Percentiles rank a stretch among this genome's conserved stretches.
phyloP scores from a whole-genome alignment of 352 stramenopile genomes.

The Globisporangium nunn region DNA sequence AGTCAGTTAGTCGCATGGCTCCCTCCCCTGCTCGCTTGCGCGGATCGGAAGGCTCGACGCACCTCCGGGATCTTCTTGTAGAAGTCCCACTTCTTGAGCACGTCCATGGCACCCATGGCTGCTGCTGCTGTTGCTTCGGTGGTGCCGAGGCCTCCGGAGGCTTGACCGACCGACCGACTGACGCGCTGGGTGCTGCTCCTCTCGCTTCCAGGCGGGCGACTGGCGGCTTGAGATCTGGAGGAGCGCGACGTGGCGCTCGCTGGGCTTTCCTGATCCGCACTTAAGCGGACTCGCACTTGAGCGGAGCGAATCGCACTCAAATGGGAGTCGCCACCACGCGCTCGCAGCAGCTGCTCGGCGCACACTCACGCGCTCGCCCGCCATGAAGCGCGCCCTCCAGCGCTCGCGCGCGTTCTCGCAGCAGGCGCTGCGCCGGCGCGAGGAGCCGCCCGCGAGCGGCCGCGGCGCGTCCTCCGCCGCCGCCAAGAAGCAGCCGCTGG shows the following conservation, averaged over 20 bases:
- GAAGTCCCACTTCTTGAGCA: slow-evolving; percentile 89
- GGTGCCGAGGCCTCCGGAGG: too few species aligned
- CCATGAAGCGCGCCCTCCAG: slow-evolving; percentile 29
- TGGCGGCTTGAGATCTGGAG: slow-evolving; percentile 1
- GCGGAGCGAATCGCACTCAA: background rate
- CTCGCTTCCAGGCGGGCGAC: too few species aligned
- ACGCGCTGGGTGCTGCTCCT: too few species aligned
- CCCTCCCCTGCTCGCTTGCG: background rate
- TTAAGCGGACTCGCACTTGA: background rate
- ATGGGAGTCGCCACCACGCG: background rate
- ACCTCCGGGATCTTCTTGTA: slow-evolving; percentile 91
- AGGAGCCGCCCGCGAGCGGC: slow-evolving; percentile 17
- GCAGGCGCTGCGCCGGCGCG: slow-evolving; percentile 45
- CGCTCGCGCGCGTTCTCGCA: slow-evolving; percentile 47
- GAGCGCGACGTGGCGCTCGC: background rate
- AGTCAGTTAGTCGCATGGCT: background rate
- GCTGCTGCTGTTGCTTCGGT: slow-evolving; percentile 2
- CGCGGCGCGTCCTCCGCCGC: slow-evolving; percentile 15
- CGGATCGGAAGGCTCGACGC: background rate
- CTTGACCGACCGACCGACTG: background rate
- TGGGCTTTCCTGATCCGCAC: background rate
- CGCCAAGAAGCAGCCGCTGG: slow-evolving; percentile 19
- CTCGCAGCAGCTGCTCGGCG: too few species aligned
- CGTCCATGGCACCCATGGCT: slow-evolving; percentile 79
- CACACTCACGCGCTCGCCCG: background rate